These are phyloP conservation scores for Gastrolobium villosum DNA, from an alignment of 306 rosid species.

Conservation along the genomic window DNA sequence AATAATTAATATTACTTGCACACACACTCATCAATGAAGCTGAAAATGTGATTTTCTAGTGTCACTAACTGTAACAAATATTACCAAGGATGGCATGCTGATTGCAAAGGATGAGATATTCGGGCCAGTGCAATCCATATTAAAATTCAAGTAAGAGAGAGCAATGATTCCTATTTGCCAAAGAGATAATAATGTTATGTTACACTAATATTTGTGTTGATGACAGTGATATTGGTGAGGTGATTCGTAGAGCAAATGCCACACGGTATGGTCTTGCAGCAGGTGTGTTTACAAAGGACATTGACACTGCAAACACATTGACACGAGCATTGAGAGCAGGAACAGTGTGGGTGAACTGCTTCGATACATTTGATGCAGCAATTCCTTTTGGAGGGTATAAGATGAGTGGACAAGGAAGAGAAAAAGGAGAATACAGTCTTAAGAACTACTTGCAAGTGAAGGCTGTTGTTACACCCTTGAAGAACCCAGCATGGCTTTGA, in stretches of 20 bases:
- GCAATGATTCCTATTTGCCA: slow-evolving; percentile 17
- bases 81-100: slow-evolving; percentile 74
- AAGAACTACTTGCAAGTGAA: slow-evolving; percentile 84
- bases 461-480: slow-evolving; percentile 77
- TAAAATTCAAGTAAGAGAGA: slow-evolving; percentile 77
- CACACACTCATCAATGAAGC: slow-evolving; percentile 1
- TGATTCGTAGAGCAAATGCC: slow-evolving; percentile 71
- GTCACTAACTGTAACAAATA: slow-evolving; percentile 5
- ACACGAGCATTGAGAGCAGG: slow-evolving; percentile 76
- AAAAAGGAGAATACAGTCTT: slow-evolving; percentile 79
- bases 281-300: slow-evolving; percentile 71
- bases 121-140: slow-evolving; percentile 84
- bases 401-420: slow-evolving; percentile 85
- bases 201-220: slow-evolving; percentile 2
- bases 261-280: slow-evolving; percentile 81
- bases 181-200: not conserved
- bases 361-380: slow-evolving; percentile 75
- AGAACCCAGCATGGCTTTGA: slow-evolving; percentile 83
- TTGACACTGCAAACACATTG: slow-evolving; percentile 74
- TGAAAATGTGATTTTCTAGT: not conserved
- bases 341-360: slow-evolving; percentile 77
- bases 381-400: slow-evolving; percentile 91
- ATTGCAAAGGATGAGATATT: slow-evolving; percentile 86
- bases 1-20: not conserved
- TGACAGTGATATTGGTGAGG: slow-evolving; percentile 68